Base-by-base conservation (phyloP, 768 basidiomycete species). In the Amanita rimosa region DNA sequence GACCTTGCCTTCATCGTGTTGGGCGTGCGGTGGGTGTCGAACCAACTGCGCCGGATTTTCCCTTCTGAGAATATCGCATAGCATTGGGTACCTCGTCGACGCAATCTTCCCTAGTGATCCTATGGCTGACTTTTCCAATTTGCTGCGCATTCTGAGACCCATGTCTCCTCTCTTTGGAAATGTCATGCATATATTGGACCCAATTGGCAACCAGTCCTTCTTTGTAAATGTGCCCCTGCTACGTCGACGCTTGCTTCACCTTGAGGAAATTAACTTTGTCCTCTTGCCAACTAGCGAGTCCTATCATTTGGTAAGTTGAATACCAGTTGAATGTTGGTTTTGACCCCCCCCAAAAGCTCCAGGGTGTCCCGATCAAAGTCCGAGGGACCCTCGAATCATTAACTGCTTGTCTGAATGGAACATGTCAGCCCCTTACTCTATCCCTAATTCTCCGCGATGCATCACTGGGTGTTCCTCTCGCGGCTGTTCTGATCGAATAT, bases 401-500 rank as follows among this genome's bases (percentile, higher is more conserved):
- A 19, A 24, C 14, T 14, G 14, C 41, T 29, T 16, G 9, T 14
- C 21, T 47, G 27, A 41, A 41, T 22, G 27, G 40, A 38, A 48
- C 27, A 41, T 21, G n/a, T 11, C 19, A 29, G 9, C 47, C 39
- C 26, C 38, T 41, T 6, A 26, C 38, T 29, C 53, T 65, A 46
- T 57, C 61, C 42, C 53, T 74, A 24, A 57, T 66, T 9, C 48
- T 53, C 36, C 47, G 46, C 21, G 54, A 66, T 11, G 43, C 63
- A 14, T 55, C 60, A 48, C 56, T 48, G 8, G 60, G 66, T 1
- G 62, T 84, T 36, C 74, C 81, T 11, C 64, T 84, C 4, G 78
- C 81, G 3, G 82, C 70, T 1, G 51, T 79, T 6, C 58, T 83
- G 21, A 71, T 83, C 29, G 81, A 81, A 50, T 84, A 83, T 54